phyloP scores from a whole-genome alignment of 371 early-diverging fungal species.

The Mortierella sp. region DNA sequence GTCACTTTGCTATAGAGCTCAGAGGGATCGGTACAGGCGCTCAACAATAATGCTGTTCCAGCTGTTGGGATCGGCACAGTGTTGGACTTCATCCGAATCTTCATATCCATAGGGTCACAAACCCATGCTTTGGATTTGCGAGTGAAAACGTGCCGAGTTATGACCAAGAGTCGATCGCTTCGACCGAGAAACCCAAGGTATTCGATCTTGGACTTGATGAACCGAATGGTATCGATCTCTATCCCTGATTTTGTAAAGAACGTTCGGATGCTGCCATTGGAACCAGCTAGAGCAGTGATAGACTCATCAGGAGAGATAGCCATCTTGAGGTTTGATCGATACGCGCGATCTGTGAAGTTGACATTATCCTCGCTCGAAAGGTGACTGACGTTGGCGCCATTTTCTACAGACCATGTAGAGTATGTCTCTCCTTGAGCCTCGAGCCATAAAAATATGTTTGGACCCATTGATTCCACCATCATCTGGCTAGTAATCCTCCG shows the following conservation, averaged over 20 bases:
- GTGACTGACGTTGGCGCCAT: background rate
- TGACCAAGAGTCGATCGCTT: constrained; percentile 27
- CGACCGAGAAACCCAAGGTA: constrained; percentile 28
- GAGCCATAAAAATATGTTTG: background rate
- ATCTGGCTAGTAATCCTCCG: background rate
- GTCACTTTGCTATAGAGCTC: constrained; percentile 12
- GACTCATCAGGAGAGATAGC: constrained; percentile 26
- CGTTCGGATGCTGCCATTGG: constrained; percentile 36
- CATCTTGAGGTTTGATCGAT: background rate
- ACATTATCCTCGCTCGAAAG: no score
- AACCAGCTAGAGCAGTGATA: constrained; percentile 35
- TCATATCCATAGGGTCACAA: constrained; percentile 37
- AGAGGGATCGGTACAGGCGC: background rate
- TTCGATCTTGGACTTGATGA: constrained; percentile 38
- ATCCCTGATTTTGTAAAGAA: constrained; percentile 42
- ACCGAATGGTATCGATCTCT: constrained; percentile 13
- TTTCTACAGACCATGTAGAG: background rate
- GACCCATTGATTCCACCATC: constrained; percentile 1
- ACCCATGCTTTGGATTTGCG: constrained; percentile 21
- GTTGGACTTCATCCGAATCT: constrained; percentile 14
- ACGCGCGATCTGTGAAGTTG: no score
- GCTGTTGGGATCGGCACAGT: constrained; percentile 33
- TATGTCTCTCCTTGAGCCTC: background rate
- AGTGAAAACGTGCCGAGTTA: constrained; percentile 23
- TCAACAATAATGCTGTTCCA: constrained; percentile 9